Base-by-base conservation (phyloP, 2,329 filamentous ascomycete genomes). In the Nannizziopsis barbatae region DNA sequence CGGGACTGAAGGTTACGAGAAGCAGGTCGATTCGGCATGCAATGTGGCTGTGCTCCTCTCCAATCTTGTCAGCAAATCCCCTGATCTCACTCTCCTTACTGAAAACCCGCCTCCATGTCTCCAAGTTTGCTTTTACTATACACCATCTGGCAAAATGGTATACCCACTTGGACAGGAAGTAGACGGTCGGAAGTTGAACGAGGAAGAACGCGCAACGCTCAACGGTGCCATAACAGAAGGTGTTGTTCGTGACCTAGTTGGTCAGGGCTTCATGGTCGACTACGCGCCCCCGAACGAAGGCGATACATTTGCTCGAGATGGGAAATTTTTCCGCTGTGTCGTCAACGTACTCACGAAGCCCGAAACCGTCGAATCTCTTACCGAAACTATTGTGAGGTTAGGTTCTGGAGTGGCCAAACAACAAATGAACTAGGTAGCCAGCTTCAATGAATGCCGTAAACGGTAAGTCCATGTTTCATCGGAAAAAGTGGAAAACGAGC, bases 61-160 rank as follows among this genome's bases (percentile, higher is more conserved):
- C 0, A 61, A 61, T 0, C 65, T 81, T 1, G 61, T 95, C 2
- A 65, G 71, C 4, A 41, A 68, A 11, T 72, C 74, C 37, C 62
- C 68, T 0, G 71, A 85, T 56, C 84, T 96, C 57, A 69, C 77
- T 14, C 72, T 94, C 12, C 77, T 95, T 2, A 85, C 80, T 9
- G 74, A 78, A 49, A 82, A 84, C 57, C 85, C 87, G 20, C 82
- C 89, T 41, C 86, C 86, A 0, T 96, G 90, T 67, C 70, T 95
- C 62, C 92, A 96, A 68, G 84, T 96, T 17, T 95, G 90, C 71
- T 96, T 96, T 65, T 95, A 95, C 64, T 88, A 85, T 59, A 79
- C 82, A 0, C 78, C 78, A 0, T 71, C 71, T 1, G 77, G 80
- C 2, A 58, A 65, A 50, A 54, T 84, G 48, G 60, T 65, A 1